Conservation (phyloP, 2,329 filamentous ascomycete species). For the Curvularia eragrostidis region DNA sequence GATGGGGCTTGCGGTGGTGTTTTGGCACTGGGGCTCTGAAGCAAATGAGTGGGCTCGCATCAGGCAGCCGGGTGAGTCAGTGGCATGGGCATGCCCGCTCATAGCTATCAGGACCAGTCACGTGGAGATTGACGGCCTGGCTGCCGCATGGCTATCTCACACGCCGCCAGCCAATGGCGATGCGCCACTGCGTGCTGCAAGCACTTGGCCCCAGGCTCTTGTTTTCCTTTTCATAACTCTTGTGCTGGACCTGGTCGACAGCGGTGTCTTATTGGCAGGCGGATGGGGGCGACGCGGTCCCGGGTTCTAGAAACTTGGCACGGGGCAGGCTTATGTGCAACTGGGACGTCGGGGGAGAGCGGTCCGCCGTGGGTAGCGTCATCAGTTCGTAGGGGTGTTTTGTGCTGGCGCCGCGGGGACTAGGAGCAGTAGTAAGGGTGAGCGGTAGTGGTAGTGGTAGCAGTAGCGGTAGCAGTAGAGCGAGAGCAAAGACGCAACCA, state of each 20-base stretch:
- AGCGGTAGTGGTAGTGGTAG: no score
- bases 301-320: slow-evolving; percentile 27
- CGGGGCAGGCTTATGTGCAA: background rate
- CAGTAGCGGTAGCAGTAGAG: no score
- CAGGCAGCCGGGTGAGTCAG: background rate
- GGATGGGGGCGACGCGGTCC: slow-evolving; percentile 13
- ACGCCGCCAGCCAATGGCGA: background rate
- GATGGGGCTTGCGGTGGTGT: background rate
- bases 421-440: background rate
- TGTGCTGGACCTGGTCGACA: background rate
- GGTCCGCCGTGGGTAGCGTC: slow-evolving; percentile 22
- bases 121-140: background rate
- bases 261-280: background rate
- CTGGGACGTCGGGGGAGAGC: slow-evolving; percentile 16
- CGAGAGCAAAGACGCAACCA: background rate
- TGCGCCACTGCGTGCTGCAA: background rate
- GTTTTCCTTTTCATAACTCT: background rate
- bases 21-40: background rate
- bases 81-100: background rate
- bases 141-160: background rate
- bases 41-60: background rate
- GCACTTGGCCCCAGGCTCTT: background rate
- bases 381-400: slow-evolving; percentile 13
- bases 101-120: background rate
- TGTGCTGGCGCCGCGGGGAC: slow-evolving; percentile 12